Evolutionary conservation across 2,329 filamentous ascomycete species (phyloP).

Genomic region (Fusarium pininemorale): DNA sequence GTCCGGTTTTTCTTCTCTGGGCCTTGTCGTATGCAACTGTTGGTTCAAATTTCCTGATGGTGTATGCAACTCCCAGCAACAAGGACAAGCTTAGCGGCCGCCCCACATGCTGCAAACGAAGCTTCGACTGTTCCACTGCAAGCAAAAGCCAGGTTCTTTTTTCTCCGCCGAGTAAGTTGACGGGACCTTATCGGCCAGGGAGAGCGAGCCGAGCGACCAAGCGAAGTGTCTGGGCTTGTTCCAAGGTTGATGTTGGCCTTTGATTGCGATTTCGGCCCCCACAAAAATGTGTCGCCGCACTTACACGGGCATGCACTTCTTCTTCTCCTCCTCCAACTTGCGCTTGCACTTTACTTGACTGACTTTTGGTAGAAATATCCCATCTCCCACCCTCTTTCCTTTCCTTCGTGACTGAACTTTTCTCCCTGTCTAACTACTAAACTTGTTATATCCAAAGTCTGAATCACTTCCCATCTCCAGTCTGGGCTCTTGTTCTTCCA

Average conservation of each 20-base stretch:
- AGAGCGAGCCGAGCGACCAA: not conserved
- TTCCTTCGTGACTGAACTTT: slow-evolving; percentile 6
- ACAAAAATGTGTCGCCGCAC: slow-evolving; percentile 31
- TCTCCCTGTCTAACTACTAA: slow-evolving; percentile 6
- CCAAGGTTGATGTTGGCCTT: slow-evolving; percentile 13
- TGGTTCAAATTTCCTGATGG: slow-evolving; percentile 27
- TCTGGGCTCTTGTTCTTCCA: not conserved
- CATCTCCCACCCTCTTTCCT: slow-evolving; percentile 37
- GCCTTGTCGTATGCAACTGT: slow-evolving; percentile 28
- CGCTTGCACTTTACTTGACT: not conserved
- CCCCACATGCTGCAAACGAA: slow-evolving; percentile 44
- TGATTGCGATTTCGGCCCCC: slow-evolving; percentile 26
- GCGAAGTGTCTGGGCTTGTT: slow-evolving; percentile 3
- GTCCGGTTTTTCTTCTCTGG: slow-evolving; percentile 16
- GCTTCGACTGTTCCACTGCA: slow-evolving; percentile 13
- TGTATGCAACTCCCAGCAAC: slow-evolving; percentile 33
- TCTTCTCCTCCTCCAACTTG: not conserved
- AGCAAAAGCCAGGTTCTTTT: not conserved
- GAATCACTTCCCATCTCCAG: not conserved
- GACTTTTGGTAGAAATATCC: slow-evolving; percentile 37
- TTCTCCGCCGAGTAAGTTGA: slow-evolving; percentile 13
- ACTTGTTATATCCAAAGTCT: slow-evolving; percentile 8
- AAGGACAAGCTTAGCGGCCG: slow-evolving; percentile 9
- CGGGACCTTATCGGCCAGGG: slow-evolving; percentile 35
- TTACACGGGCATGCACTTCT: slow-evolving; percentile 29